These are phyloP conservation scores for Articulospora tetracladia DNA, from an alignment of 495 filamentous ascomycete species.

Conservation along the genomic window DNA sequence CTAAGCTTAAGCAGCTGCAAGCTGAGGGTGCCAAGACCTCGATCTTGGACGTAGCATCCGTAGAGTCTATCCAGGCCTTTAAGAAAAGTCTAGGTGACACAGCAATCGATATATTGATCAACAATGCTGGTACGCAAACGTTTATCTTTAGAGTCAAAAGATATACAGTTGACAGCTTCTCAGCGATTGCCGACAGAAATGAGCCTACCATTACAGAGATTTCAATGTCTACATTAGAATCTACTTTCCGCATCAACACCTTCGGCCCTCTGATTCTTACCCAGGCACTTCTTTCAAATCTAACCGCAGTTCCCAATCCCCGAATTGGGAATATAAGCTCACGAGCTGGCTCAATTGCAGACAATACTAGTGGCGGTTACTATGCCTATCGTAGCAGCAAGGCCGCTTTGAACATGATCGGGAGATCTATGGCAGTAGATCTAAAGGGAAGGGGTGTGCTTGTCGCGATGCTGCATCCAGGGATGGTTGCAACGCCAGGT, in stretches of 20 bases:
- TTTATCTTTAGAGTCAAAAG: background rate
- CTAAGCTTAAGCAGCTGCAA: background rate
- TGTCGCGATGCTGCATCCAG: background rate
- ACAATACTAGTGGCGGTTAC: background rate
- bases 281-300: background rate
- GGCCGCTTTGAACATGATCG: background rate
- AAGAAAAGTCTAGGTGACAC: background rate
- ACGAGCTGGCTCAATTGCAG: background rate
- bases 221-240: background rate
- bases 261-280: background rate
- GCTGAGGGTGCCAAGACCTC: background rate
- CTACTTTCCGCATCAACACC: background rate
- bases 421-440: background rate
- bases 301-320: background rate
- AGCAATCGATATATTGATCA: background rate
- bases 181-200: background rate
- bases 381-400: background rate
- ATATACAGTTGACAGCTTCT: background rate
- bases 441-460: background rate
- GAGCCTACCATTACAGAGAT: background rate
- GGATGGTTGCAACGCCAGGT: background rate
- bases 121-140: background rate
- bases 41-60: background rate
- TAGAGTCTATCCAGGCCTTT: background rate
- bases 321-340: background rate